A percentile compares a stretch with the other conserved stretches of the same genome.
Conservation (phyloP, 208 protist genomes). For the Trypanosoma scelopori region DNA sequence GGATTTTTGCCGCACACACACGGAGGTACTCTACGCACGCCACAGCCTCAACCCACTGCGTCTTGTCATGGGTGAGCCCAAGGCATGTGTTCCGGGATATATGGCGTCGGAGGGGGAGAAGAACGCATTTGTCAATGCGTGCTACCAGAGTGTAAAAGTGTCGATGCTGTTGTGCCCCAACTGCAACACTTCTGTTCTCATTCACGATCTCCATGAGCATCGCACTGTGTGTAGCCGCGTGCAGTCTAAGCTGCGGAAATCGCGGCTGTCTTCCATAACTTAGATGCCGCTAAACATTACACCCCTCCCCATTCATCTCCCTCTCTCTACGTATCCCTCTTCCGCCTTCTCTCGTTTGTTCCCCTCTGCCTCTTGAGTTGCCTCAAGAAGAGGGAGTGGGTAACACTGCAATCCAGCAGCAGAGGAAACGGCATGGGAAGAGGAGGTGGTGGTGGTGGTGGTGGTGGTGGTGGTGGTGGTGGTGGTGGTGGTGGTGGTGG, state of each 20-base stretch:
- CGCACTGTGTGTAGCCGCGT: slow-evolving; percentile 54
- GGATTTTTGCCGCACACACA: slow-evolving; percentile 39
- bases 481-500: too few relatives aligned
- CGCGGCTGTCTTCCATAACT: background rate
- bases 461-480: too few relatives aligned
- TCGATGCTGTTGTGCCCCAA: slow-evolving; percentile 62
- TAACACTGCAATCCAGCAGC: background rate
- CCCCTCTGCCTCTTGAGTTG: too few relatives aligned
- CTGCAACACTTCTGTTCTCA: slow-evolving; percentile 48
- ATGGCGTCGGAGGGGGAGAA: slow-evolving; percentile 25
- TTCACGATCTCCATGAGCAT: slow-evolving; percentile 78
- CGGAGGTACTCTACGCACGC: slow-evolving; percentile 37
- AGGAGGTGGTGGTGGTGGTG: slow-evolving; percentile 7
- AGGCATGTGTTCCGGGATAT: slow-evolving; percentile 26
- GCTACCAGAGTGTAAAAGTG: slow-evolving; percentile 53
- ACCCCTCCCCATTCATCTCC: too few relatives aligned
- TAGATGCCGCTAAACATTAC: background rate
- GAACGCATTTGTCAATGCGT: slow-evolving; percentile 35
- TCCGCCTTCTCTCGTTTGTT: too few relatives aligned
- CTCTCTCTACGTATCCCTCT: too few relatives aligned
- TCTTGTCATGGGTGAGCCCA: slow-evolving; percentile 19
- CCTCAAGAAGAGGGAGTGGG: too few relatives aligned
- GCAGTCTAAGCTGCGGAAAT: background rate
- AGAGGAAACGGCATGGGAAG: slow-evolving; percentile 34
- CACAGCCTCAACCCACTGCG: slow-evolving; percentile 25